Base-by-base conservation (phyloP, 2,329 filamentous ascomycete genomes). In the Ramularia endophylla region DNA sequence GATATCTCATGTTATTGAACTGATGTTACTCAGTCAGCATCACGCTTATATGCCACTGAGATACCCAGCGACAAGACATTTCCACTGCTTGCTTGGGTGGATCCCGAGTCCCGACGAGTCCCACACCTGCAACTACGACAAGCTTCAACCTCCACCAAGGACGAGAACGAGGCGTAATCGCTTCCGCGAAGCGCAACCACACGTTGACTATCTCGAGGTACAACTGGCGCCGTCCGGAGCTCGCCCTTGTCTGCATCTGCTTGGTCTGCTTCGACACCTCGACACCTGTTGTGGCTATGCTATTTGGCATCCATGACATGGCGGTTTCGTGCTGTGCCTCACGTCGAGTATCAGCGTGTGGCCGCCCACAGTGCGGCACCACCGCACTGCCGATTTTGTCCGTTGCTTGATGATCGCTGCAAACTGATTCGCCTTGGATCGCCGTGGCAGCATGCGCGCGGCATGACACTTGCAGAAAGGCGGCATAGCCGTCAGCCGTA, bases 351-450 rank as follows among this genome's bases (percentile, higher is more conserved):
- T 36, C 33, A 19, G 33, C 11, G 39, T 33, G 18, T 19, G 17
- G 16, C 29, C 20, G 37, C 37, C 9, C 16, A 11, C 28, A 15
- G 18, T 33, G 11, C 16, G 30, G 37, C 16, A 27, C 37, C 15
- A 8, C 16, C n/a, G 29, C 29, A 17, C 16, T 13, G 29, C 37
- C 17, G 8, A 8, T 16, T 22, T n/a, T 22, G 17, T 19, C 13
- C 37, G 37, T 18, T 15, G 36, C 13, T 17, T 29, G 22, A 12
- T 19, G 20, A 8, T 37, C 16, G 36, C 38, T 28, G 38, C 30
- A 25, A 16, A 33, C 38, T 45, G 38, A 45, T 41, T 45, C 38
- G 43, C 36, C 17, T 33, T 33, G 27, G 34, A 30, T 31, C 27
- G 34, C 8, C 40, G 34, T 25, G 32, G 13, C 39, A 32, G 22